Base-by-base conservation (phyloP, 495 filamentous ascomycete genomes). In the Trichoderma gamsii region DNA sequence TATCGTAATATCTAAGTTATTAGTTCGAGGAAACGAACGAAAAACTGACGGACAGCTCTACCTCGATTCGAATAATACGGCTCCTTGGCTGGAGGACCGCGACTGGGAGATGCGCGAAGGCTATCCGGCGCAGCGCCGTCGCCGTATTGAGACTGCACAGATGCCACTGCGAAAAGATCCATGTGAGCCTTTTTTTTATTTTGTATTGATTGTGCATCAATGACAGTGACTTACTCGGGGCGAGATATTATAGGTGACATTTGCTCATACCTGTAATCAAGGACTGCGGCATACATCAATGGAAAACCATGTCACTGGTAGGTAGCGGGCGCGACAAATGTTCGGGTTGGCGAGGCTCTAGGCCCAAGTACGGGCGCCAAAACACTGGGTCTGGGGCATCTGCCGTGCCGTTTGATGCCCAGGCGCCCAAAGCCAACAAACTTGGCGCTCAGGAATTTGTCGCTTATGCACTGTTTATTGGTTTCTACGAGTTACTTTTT, bases 31-130 rank as follows among this genome's bases (percentile, higher is more conserved):
- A 25, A 16, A 23, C 32, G 12, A 3, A 41, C 25, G 18, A 29
- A 8, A 32, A 35, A 12, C 7, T 65, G 15, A 4, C 16, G 15
- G 12, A 21, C 2, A 23, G 29, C 35, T 15, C 18, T 66, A 66
- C 65, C 65, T 66, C 44, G 41, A 51, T 66, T 66, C 1, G 65
- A 49, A 23, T 66, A 66, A 23, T 66, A 66, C 0, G 65, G 65
- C 21, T 66, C 65, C 23, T 49, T n/a, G 56, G 23, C 25, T 9
- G 56, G 27, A 25, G 35, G 12, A 32, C 3, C 49, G 49, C 49
- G 49, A 52, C 49, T 52, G 49, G 49, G 49, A 18, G 56, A 61
- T 61, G 16, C 56, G 56, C 27, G 56, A 32, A 32, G 23, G 16
- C 56, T 32, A 13, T 61, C 56, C 1, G 56, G 56, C 27, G 23